Conservation (phyloP, 2,329 filamentous ascomycete genomes). For the Alternaria burnsii region DNA sequence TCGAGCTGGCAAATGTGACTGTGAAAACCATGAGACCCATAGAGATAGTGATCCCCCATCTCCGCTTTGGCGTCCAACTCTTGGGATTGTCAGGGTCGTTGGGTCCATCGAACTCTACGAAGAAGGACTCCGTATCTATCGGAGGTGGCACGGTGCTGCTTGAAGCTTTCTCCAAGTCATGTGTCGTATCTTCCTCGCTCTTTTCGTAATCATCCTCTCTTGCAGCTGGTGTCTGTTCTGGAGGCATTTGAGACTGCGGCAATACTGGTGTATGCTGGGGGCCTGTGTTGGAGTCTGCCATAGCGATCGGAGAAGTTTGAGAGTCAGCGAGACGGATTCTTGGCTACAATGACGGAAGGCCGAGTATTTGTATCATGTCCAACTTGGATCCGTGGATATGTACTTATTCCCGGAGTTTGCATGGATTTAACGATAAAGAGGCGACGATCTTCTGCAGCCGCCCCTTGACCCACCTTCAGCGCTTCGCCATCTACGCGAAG, state of each 20-base stretch:
- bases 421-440: slow-evolving; percentile 8
- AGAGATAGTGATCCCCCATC: slow-evolving; percentile 71
- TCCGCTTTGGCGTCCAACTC: slow-evolving; percentile 75
- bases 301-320: background rate
- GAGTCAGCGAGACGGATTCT: background rate
- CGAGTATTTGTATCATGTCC: slow-evolving; percentile 13
- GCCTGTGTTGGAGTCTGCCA: background rate
- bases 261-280: background rate
- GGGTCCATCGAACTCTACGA: slow-evolving; percentile 77
- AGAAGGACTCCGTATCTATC: slow-evolving; percentile 28
- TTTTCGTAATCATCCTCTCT: slow-evolving; percentile 2
- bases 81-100: slow-evolving; percentile 74
- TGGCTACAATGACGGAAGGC: background rate
- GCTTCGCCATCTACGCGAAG: slow-evolving; percentile 1
- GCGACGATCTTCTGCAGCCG: background rate
- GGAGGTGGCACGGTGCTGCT: background rate
- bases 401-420: slow-evolving; percentile 22
- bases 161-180: slow-evolving; percentile 20
- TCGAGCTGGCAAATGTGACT: slow-evolving; percentile 60
- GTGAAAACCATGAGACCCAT: slow-evolving; percentile 59
- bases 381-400: background rate
- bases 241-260: background rate
- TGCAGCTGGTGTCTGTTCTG: background rate
- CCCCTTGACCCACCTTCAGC: slow-evolving; percentile 5
- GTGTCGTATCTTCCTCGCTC: slow-evolving; percentile 12